These are phyloP conservation scores for Urostyla sp. DNA, from an alignment of 73 alveolate genomes.

Conservation along the genomic window DNA sequence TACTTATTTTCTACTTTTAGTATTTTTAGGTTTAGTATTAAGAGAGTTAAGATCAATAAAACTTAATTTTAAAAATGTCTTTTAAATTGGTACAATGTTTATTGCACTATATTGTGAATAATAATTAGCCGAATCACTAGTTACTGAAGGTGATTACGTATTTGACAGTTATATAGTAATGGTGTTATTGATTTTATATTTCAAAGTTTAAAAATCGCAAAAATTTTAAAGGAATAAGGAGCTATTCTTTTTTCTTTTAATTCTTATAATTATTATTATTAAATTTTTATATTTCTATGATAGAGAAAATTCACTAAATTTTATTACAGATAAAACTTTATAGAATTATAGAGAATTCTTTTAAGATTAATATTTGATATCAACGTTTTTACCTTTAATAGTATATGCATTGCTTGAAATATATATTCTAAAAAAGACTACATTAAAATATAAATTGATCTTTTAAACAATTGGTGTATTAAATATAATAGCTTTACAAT, in stretches of 20 bases:
- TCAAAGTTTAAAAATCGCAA: not conserved
- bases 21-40: not conserved
- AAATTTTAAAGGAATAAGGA: not conserved
- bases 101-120: not conserved
- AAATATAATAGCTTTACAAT: not conserved
- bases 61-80: not conserved
- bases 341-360: not conserved
- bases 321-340: not conserved
- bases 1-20: not conserved
- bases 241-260: too few relatives aligned
- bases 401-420: not conserved
- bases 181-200: not conserved
- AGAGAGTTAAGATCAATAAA: not conserved
- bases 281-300: conserved; percentile 39
- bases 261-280: not conserved
- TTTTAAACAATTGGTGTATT: not conserved
- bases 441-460: not conserved
- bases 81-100: not conserved
- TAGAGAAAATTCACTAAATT: conserved; percentile 41
- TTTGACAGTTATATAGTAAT: not conserved
- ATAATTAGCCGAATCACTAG: conserved; percentile 12
- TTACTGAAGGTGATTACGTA: conserved; percentile 7
- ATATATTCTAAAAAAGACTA: not conserved
- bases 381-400: not conserved
- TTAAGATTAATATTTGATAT: not conserved